These are phyloP conservation scores for Carnegiea gigantea DNA, from an alignment of 179 eudicot species.

Conservation along the genomic window DNA sequence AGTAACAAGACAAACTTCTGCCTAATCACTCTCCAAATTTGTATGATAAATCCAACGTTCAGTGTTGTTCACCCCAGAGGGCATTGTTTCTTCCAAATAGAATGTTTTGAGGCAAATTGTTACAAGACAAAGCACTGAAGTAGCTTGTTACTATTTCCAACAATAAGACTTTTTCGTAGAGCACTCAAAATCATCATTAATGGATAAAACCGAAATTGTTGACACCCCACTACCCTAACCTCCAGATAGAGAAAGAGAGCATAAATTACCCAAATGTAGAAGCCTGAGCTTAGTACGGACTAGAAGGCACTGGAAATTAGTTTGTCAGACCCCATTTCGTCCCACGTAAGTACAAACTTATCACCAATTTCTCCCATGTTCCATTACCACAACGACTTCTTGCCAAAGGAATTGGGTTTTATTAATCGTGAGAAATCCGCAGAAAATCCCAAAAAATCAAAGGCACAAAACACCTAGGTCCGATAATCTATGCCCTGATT, in stretches of 20 bases:
- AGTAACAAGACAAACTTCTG: not conserved
- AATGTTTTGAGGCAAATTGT: not conserved
- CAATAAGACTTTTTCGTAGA: not conserved
- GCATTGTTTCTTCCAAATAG: not conserved
- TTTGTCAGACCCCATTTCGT: not conserved
- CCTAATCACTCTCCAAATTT: not conserved
- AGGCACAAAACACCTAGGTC: not conserved
- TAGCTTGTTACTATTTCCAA: not conserved
- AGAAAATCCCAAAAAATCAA: not conserved
- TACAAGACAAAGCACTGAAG: not conserved
- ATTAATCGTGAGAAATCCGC: not conserved
- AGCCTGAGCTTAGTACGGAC: not conserved
- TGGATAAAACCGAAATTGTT: not conserved
- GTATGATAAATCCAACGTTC: not conserved
- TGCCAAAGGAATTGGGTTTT: not conserved
- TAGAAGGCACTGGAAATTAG: not conserved
- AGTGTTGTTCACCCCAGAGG: not conserved
- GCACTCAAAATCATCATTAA: not conserved
- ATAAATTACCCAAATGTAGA: not conserved
- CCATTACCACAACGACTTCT: not conserved
- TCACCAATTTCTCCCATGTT: not conserved
- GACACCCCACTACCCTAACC: not conserved
- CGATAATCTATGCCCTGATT: not conserved
- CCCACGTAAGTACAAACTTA: not conserved
- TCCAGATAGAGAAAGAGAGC: not conserved